These are phyloP conservation scores for Verticillium tricorpus DNA, from an alignment of 2,329 filamentous ascomycete genomes.

Conservation along the genomic window DNA sequence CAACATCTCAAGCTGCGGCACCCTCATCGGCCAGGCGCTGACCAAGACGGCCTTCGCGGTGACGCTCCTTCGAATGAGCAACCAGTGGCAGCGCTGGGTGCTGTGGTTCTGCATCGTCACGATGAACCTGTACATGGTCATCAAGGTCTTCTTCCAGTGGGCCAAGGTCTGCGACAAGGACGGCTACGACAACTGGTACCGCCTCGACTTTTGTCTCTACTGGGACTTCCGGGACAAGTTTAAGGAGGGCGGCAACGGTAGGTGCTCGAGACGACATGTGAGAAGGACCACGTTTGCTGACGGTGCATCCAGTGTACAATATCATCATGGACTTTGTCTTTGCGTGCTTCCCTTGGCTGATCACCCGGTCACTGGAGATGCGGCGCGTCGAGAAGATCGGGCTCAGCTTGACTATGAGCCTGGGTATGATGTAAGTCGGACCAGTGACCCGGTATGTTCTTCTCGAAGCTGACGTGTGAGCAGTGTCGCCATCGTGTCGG, in stretches of 20 bases:
- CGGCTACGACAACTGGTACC: constrained; percentile 41
- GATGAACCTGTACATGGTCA: constrained; percentile 43
- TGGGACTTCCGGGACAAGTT: constrained; percentile 33
- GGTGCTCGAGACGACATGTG: constrained; percentile 14
- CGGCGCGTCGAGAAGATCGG: constrained; percentile 42
- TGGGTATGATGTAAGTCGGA: constrained; percentile 37
- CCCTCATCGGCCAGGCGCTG: constrained; percentile 28
- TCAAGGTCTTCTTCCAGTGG: constrained; percentile 45
- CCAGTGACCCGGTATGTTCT: neutral
- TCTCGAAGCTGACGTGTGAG: neutral
- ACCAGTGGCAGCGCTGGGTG: constrained; percentile 34
- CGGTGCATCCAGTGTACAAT: constrained; percentile 37
- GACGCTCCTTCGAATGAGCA: constrained; percentile 35
- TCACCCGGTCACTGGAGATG: constrained; percentile 44
- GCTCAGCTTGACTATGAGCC: constrained; percentile 44
- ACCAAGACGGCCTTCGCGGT: constrained; percentile 33
- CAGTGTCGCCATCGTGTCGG: constrained; percentile 41
- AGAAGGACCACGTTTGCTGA: neutral
- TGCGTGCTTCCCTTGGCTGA: constrained; percentile 43
- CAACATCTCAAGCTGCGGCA: constrained; percentile 34
- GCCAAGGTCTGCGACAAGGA: constrained; percentile 36
- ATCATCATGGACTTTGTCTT: constrained; percentile 50
- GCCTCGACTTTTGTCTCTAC: constrained; percentile 39
- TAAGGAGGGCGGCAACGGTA: constrained; percentile 47
- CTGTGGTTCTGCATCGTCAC: constrained; percentile 44